These are phyloP conservation scores for Penicillium ucsense DNA, from an alignment of 495 filamentous ascomycete genomes.

Conservation along the genomic window DNA sequence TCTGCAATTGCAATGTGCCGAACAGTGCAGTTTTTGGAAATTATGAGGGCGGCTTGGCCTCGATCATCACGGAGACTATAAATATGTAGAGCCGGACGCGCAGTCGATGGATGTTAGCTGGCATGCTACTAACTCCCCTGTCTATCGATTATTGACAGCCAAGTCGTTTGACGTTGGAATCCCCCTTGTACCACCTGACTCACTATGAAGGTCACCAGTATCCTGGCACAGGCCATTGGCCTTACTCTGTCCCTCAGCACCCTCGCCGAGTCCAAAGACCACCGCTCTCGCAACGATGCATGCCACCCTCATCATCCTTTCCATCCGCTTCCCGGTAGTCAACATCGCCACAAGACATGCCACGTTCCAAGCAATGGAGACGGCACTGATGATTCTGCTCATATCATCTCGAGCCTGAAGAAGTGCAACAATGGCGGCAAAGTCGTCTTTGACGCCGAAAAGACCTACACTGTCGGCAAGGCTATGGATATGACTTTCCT, in stretches of 20 bases:
- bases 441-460: constrained; percentile 48
- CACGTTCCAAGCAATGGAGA: constrained; percentile 29
- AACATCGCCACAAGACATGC: constrained; percentile 22
- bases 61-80: background rate
- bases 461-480: constrained; percentile 51
- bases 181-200: background rate
- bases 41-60: background rate
- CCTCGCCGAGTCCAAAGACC: constrained; percentile 7
- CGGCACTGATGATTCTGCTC: constrained; percentile 46
- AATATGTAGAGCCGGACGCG: background rate
- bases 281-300: constrained; percentile 15
- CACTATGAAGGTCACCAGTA: constrained; percentile 23
- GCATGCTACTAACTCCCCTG: too few relatives aligned
- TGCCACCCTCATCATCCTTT: constrained; percentile 26
- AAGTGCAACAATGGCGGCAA: constrained; percentile 59
- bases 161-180: too few relatives aligned
- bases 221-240: constrained; percentile 17
- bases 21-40: background rate
- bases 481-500: constrained; percentile 57
- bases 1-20: background rate
- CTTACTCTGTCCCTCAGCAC: constrained; percentile 15
- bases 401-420: constrained; percentile 48
- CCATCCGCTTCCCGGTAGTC: constrained; percentile 25
- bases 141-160: too few relatives aligned
- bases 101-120: too few relatives aligned